Evolutionary conservation across 345 rosid genomes (phyloP), one percentile per base, ranked within the genome.

Genomic region (Zanthoxylum bungeanum): DNA sequence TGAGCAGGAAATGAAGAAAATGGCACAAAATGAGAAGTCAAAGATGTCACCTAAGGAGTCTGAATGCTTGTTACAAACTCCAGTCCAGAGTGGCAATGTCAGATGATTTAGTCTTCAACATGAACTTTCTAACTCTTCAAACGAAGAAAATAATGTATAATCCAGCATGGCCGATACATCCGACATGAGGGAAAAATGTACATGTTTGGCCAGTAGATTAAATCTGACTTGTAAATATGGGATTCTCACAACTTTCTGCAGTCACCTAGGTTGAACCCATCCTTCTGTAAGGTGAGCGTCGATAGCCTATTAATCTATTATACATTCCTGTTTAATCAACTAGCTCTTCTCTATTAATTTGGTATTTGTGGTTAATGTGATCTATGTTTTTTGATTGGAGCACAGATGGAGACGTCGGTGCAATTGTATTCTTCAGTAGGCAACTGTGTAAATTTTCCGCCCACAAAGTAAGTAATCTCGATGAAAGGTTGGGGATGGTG

Each of bases 1-100:
- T 3, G 95, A 87, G 83, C 85, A 72, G 8, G 95, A 90, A 80
- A 81, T 70, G 77, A 94, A 89, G 82, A 88, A 89, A 81, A 74
- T 76, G 21, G 77, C 79, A 0, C 90, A 87, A 75, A 79, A 19
- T 22, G 85, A 84, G 59, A 84, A 84, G 73, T 46, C 85, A 6
- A 85, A 78, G 75, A 30, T 69, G 74, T 53, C 82, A 28, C 80
- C 69, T 42, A 82, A 81, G 65, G 86, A 85, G 71, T 75, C 82
- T 5, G 70, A 76, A 51, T 61, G 58, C 19, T 31, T 67, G 39
- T 44, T 75, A 17, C 75, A 39, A 19, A 33, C 78, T 44, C 42
- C 75, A 16, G 73, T 80, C 37, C 44, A 60, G 69, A 80, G 69
- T 19, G 55, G 79, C 69, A 49, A 74, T 22, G 70, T 66, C 77